Base-by-base conservation (phyloP, 2,329 filamentous ascomycete species). In the Alternaria brassicae region DNA sequence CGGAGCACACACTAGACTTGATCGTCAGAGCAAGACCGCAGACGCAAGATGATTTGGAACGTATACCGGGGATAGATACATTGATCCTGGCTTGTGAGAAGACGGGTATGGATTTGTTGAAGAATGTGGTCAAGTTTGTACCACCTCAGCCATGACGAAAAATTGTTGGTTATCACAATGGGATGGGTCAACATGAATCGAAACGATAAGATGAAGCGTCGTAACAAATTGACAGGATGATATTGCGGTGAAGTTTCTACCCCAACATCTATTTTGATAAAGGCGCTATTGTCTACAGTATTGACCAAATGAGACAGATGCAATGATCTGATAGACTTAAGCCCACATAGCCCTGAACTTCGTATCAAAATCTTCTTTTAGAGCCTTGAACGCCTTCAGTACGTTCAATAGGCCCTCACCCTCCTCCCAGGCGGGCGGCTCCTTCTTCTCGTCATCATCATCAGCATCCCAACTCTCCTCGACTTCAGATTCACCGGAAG, bases 341-440 rank as follows among this genome's bases (percentile, higher is more conserved):
- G 86, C 84, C 85, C 86, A 88, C 69, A 85, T 83, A 67, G 83
- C 83, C 70, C 72, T 81, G 76, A 91, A 90, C 78, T 89, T 91
- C 42, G 81, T 80, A 63, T 89, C 84, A 72, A 90, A 91, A 56
- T 86, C 85, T 27, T 79, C 78, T 69, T 84, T 84, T 62, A 91
- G 70, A 67, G 81, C 75, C 60, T 79, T 80, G 69, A 90, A 89
- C 1, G 86, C 86, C 67, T 80, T 82, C 13, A 88, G 77, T 23
- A 91, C 87, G 63, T 84, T 83, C 63, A 81, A 67, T 71, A 90
- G 69, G 34, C 80, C 81, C 44, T 75, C 78, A 36, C 79, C 82
- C 47, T 82, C 81, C 28, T 81, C 78, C 77, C 78, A 81, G 27
- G 76, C 73, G 6, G 70, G 76, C 36, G 61, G 53, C 25, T 72